phyloP scores from a whole-genome alignment of 805 yeast genomes.

The Hermanozyma aechmeae region DNA sequence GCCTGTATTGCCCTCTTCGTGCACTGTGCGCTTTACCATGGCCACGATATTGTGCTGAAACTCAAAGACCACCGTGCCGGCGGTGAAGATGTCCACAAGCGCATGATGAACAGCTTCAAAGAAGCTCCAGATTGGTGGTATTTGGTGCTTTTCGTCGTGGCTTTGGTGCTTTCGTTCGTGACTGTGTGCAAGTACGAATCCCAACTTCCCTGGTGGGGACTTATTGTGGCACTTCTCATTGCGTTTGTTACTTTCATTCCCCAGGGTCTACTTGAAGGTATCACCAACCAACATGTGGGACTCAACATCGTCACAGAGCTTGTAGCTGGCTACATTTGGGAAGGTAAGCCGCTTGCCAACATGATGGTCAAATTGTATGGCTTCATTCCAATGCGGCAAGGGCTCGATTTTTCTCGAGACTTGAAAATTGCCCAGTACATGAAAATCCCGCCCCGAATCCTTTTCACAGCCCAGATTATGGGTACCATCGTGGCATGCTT shows the following conservation, averaged over 20 bases:
- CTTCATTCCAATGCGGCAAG: slow-evolving; percentile 13
- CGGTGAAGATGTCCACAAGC: slow-evolving; percentile 13
- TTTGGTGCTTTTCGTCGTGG: slow-evolving; percentile 4
- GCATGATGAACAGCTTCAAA: slow-evolving; percentile 11
- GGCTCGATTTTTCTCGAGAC: slow-evolving; percentile 9
- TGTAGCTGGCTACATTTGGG: slow-evolving; percentile 11
- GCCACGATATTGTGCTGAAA: slow-evolving; percentile 9
- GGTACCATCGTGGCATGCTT: slow-evolving; percentile 13
- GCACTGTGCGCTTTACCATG: slow-evolving; percentile 12
- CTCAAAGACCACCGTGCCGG: slow-evolving; percentile 8
- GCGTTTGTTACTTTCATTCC: slow-evolving; percentile 9
- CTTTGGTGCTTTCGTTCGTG: slow-evolving; percentile 8
- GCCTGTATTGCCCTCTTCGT: slow-evolving; percentile 12
- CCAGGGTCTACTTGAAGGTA: slow-evolving; percentile 12
- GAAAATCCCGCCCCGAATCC: slow-evolving; percentile 12
- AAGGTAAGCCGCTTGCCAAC: slow-evolving; percentile 12
- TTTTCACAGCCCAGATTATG: slow-evolving; percentile 10
- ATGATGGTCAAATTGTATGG: slow-evolving; percentile 12
- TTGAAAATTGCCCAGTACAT: slow-evolving; percentile 13
- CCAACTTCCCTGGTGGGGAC: slow-evolving; percentile 12
- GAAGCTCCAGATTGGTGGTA: slow-evolving; percentile 17
- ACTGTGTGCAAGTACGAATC: slow-evolving; percentile 10
- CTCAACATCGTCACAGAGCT: slow-evolving; percentile 12
- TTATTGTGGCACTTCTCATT: slow-evolving; percentile 8
- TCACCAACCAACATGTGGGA: slow-evolving; percentile 12